Conservation (phyloP, 75 land plant species). For the Picea sitchensis region DNA sequence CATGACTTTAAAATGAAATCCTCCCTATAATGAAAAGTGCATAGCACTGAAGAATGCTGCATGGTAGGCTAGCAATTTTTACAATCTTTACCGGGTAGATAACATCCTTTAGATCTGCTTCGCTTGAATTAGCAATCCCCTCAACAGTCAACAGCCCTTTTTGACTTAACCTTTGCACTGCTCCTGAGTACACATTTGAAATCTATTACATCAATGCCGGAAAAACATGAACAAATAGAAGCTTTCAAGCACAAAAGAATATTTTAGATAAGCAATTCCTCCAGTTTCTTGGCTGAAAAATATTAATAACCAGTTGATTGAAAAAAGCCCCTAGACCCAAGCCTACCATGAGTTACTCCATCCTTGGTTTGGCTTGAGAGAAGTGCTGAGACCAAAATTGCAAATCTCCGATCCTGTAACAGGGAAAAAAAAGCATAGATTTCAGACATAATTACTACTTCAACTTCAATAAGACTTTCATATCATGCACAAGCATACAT, state of each 20-base stretch:
- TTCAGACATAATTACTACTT: background rate
- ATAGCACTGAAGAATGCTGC: no score
- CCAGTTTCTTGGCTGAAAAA: background rate
- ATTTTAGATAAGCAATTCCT: background rate
- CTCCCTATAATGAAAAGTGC: no score
- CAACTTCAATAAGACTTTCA: background rate
- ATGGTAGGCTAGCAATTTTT: background rate
- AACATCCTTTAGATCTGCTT: constrained; percentile 44
- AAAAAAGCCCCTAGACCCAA: background rate
- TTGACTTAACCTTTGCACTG: constrained; percentile 58
- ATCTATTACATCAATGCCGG: background rate
- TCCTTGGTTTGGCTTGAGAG: constrained; percentile 95
- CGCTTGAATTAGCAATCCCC: constrained; percentile 58
- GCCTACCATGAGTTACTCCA: constrained; percentile 73
- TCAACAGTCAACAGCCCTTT: constrained; percentile 58
- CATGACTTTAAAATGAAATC: no score
- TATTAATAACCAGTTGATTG: background rate
- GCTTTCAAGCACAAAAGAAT: constrained; percentile 5
- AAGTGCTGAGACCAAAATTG: constrained; percentile 73
- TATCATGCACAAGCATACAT: background rate
- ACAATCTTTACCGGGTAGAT: constrained; percentile 63
- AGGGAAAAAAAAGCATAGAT: background rate
- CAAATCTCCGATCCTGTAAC: constrained; percentile 86
- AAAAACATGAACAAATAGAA: background rate
- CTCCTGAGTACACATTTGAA: constrained; percentile 40